phyloP scores from a whole-genome alignment of 2,329 filamentous ascomycete species.

The Monilinia polystroma region DNA sequence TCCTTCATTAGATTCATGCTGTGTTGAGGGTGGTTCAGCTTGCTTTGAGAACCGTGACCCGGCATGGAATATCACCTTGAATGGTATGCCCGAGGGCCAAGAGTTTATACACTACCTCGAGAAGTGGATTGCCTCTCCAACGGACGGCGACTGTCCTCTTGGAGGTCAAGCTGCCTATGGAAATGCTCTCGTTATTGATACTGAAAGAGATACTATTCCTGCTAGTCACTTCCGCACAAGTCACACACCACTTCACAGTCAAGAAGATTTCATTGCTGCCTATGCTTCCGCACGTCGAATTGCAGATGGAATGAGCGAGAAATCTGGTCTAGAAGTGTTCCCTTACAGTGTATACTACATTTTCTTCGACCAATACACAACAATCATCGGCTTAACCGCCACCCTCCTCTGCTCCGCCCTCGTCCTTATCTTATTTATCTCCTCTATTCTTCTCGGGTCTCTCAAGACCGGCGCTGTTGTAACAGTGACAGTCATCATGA shows the following conservation, averaged over 20 bases:
- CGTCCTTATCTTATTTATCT: constrained; percentile 79
- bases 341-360: constrained; percentile 98
- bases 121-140: constrained; percentile 78
- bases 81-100: constrained; percentile 88
- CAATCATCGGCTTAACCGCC: constrained; percentile 76
- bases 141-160: constrained; percentile 79
- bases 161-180: constrained; percentile 87
- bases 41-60: constrained; percentile 80
- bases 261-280: constrained; percentile 88
- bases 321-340: constrained; percentile 80
- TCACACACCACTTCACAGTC: constrained; percentile 82
- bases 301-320: constrained; percentile 67
- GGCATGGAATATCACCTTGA: constrained; percentile 83
- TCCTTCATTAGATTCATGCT: constrained; percentile 65
- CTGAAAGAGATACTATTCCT: constrained; percentile 63
- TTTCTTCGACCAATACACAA: constrained; percentile 96
- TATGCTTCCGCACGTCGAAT: constrained; percentile 90
- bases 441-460: constrained; percentile 79
- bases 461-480: constrained; percentile 78
- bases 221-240: constrained; percentile 91
- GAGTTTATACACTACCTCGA: constrained; percentile 86
- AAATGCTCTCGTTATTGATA: constrained; percentile 76
- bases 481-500: constrained; percentile 87
- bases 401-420: constrained; percentile 80
- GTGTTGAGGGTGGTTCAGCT: constrained; percentile 49